Evolutionary conservation across 2,329 filamentous ascomycete species (phyloP).

Genomic region (Aspergillus tanneri): DNA sequence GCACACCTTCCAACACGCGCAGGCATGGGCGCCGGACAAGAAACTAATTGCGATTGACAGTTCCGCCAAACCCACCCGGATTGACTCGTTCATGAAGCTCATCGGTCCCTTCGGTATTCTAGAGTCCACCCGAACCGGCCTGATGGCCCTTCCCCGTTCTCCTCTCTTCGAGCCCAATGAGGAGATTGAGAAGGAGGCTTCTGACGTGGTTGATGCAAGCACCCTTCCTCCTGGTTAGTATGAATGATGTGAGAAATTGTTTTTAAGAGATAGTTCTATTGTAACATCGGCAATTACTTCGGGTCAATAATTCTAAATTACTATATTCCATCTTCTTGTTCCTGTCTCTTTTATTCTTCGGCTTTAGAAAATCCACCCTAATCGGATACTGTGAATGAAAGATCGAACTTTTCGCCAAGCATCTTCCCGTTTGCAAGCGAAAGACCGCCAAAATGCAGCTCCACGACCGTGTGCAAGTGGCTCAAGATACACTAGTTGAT

Average conservation of each 20-base stretch:
- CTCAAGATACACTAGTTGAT: no score
- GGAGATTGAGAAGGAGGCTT: constrained; percentile 78
- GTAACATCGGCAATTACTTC: constrained; percentile 1
- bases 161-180: constrained; percentile 76
- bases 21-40: constrained; percentile 5
- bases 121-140: constrained; percentile 89
- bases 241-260: constrained; percentile 14
- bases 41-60: constrained; percentile 43
- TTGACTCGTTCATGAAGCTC: constrained; percentile 97
- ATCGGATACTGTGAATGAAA: neutral
- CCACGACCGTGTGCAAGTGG: no score
- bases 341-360: neutral
- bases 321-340: constrained; percentile 3
- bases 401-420: no score
- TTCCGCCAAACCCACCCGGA: constrained; percentile 87
- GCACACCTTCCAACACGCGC: neutral
- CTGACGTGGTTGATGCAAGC: constrained; percentile 92
- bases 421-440: no score
- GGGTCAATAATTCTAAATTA: neutral
- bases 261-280: constrained; percentile 23
- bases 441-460: no score
- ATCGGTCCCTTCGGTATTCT: constrained; percentile 92
- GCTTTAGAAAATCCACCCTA: neutral
- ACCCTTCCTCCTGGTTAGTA: constrained; percentile 82
- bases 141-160: constrained; percentile 95